Conservation (phyloP, 2,329 filamentous ascomycete genomes). For the Pyricularia sp. region DNA sequence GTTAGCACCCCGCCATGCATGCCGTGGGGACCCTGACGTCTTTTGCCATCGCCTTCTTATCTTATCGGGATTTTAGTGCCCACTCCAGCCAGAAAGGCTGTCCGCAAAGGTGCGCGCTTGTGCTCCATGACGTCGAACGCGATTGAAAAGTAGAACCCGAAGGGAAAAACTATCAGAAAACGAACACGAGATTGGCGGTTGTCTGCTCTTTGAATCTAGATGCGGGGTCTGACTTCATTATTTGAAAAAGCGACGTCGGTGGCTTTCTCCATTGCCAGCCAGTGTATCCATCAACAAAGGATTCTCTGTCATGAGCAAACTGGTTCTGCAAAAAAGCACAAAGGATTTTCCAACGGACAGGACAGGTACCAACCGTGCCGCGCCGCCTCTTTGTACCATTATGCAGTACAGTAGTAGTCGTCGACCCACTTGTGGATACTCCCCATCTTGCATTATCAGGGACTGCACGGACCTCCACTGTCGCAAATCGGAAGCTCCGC, state of each 20-base stretch:
- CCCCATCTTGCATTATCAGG: neutral
- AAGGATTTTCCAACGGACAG: neutral
- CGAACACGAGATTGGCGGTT: neutral
- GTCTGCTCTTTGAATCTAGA: neutral
- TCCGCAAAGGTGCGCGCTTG: neutral
- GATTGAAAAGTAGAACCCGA: neutral
- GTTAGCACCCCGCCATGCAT: neutral
- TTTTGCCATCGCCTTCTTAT: neutral
- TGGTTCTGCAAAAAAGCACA: neutral
- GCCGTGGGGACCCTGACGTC: neutral
- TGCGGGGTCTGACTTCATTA: too few relatives aligned
- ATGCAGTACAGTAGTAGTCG: neutral
- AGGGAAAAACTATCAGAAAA: neutral
- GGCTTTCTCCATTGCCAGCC: neutral
- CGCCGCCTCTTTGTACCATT: too few relatives aligned
- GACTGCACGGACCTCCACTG: neutral
- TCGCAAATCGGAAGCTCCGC: conserved; percentile 1
- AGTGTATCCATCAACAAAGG: neutral
- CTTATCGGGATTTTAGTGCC: neutral
- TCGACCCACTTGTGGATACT: neutral
- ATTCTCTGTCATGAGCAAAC: neutral
- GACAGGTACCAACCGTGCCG: neutral
- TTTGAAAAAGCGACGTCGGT: too few relatives aligned
- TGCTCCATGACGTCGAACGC: neutral
- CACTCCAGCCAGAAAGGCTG: neutral